Evolutionary conservation across 2,329 filamentous ascomycete species (phyloP), one percentile per base, ranked within the genome.

Genomic region (Penicillium vulpinum): DNA sequence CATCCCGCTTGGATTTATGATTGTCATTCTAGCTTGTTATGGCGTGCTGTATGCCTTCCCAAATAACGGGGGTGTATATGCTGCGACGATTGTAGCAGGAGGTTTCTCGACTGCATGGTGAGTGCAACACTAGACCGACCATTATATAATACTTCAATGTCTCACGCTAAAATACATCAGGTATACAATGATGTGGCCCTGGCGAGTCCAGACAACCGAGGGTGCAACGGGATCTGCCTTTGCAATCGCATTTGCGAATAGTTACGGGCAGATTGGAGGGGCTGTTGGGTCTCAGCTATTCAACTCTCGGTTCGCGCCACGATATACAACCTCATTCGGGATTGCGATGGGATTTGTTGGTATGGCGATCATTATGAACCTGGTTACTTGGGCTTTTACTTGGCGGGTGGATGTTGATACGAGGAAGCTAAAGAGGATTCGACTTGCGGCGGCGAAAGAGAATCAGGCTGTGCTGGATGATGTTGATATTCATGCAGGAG

Each of bases 181-280:
- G 41, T 45, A 45, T 45, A 45, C 41, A 21, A 31, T 31, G 41
- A 45, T 45, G 41, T 45, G 41, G 26, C 41, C 41, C n/a, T 45
- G 41, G n/a, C 26, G 26, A 21, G 11, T 45, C 41, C 41, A 45
- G 26, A 45, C 43, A 6, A 45, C 43, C n/a, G 26, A 45, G 43
- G 26, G 43, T 2, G 43, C n/a, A 21, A 45, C 43, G 4, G n/a
- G 28, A 21, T 45, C 43, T 16, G 28, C 43, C 18, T 45, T 45
- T 15, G 43, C 43, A 21, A 45, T 45, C 43, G 43, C 43, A 45
- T 21, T 45, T 45, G 43, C 43, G 43, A 45, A 45, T 16, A 31
- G 28, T 16, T 31, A 31, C 1, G 43, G 43, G n/a, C 26, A 31
- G n/a, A 31, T 45, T 21, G 43, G 28, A 45, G 43, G 28, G 4